Percentiles rank a stretch among this genome's conserved stretches.
phyloP scores from a whole-genome alignment of 2,329 filamentous ascomycete genomes.

The Daldinia sp. region DNA sequence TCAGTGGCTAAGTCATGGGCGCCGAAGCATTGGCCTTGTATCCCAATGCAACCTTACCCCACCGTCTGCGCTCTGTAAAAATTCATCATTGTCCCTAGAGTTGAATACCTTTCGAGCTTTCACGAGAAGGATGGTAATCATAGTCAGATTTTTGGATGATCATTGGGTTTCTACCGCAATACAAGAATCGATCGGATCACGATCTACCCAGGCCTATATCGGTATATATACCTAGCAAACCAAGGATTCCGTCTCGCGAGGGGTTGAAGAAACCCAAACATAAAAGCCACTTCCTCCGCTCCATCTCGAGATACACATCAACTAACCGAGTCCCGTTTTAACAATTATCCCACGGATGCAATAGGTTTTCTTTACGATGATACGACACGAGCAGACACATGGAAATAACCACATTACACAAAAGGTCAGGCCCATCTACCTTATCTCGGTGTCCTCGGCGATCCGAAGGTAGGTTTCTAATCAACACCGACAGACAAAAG shows the following conservation, averaged over 20 bases:
- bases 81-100: background rate
- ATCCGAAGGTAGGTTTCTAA: background rate
- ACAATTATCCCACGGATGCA: background rate
- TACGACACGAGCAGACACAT: no score
- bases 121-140: background rate
- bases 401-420: background rate
- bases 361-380: background rate
- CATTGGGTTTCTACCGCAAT: background rate
- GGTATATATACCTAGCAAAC: background rate
- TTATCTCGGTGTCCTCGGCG: background rate
- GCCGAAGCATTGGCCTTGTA: conserved; percentile 1
- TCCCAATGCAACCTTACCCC: background rate
- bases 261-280: background rate
- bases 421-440: background rate
- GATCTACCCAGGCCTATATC: background rate
- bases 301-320: background rate
- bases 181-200: background rate
- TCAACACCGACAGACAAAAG: background rate
- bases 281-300: background rate
- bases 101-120: background rate
- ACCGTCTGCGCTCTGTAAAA: background rate
- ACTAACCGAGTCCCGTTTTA: background rate
- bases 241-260: background rate
- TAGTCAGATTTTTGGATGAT: background rate
- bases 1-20: conserved; percentile 14